Conservation (phyloP, 768 basidiomycete genomes). For the Amanita exitialis region DNA sequence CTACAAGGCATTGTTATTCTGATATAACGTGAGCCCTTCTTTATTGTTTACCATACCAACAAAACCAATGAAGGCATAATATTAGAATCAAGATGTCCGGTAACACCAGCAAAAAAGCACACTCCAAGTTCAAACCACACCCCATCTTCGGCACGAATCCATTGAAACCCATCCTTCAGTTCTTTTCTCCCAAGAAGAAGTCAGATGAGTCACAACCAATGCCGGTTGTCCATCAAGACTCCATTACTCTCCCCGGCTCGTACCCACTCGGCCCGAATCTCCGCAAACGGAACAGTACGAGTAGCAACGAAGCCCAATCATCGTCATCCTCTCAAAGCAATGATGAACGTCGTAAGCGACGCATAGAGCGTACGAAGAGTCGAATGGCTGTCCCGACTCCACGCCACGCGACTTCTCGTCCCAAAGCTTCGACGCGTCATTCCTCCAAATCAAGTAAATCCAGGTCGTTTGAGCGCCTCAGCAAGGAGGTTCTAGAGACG, state of each 20-base stretch:
- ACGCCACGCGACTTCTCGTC: neutral
- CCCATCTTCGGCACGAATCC: slow-evolving; percentile 4
- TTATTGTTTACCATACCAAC: slow-evolving; percentile 2
- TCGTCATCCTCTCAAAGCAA: neutral
- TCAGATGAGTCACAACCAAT: neutral
- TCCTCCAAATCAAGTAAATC: neutral
- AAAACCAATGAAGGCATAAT: slow-evolving; percentile 1
- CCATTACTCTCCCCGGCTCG: neutral
- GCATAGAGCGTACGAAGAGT: slow-evolving; percentile 3
- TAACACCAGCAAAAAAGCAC: neutral
- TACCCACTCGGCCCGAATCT: neutral
- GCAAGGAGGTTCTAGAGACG: neutral
- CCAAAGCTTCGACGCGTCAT: neutral
- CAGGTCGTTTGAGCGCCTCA: slow-evolving; percentile 1
- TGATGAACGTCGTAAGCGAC: slow-evolving; percentile 1
- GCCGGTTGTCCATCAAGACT: neutral
- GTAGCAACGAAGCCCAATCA: neutral
- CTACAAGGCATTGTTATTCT: neutral
- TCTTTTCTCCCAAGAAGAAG: slow-evolving; percentile 1
- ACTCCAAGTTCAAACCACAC: slow-evolving; percentile 5
- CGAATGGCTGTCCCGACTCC: neutral
- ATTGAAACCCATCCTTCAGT: neutral
- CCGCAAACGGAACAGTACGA: neutral
- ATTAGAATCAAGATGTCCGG: slow-evolving; percentile 1
- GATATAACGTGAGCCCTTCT: neutral